phyloP scores from a whole-genome alignment of 2,329 filamentous ascomycete genomes.

The Aspergillus fructus region DNA sequence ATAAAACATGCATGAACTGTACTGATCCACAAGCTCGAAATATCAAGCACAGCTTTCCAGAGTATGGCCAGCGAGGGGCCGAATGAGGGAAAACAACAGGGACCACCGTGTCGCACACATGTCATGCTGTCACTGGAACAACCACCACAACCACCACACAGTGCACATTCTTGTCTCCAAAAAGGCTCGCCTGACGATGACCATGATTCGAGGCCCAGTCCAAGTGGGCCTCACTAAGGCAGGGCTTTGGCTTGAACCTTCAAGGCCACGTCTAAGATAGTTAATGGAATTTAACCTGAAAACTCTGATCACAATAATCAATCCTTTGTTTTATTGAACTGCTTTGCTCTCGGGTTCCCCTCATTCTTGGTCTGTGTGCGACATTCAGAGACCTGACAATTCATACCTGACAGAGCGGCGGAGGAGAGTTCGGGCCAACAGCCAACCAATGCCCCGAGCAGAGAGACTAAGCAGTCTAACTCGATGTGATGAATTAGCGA shows the following conservation, averaged over 20 bases:
- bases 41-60: not conserved
- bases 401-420: not conserved
- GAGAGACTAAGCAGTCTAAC: not conserved
- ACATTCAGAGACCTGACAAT: not conserved
- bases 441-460: not conserved
- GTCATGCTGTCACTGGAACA: conserved; percentile 7
- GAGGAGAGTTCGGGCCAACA: not conserved
- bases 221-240: conserved; percentile 24
- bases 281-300: not conserved
- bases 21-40: not conserved
- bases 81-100: not conserved
- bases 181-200: conserved; percentile 23
- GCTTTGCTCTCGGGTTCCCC: not conserved
- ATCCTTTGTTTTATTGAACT: not conserved
- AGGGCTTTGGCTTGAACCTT: conserved; percentile 18
- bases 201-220: conserved; percentile 19
- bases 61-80: not conserved
- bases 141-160: not conserved
- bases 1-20: conserved; percentile 22
- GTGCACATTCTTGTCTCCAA: conserved; percentile 8
- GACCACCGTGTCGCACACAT: conserved; percentile 3
- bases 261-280: not conserved
- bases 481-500: not conserved
- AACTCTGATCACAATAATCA: not conserved
- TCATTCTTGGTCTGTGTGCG: not conserved